Conservation (phyloP, 192 early-diverging fungal genomes). For the Spinellus fusiger region DNA sequence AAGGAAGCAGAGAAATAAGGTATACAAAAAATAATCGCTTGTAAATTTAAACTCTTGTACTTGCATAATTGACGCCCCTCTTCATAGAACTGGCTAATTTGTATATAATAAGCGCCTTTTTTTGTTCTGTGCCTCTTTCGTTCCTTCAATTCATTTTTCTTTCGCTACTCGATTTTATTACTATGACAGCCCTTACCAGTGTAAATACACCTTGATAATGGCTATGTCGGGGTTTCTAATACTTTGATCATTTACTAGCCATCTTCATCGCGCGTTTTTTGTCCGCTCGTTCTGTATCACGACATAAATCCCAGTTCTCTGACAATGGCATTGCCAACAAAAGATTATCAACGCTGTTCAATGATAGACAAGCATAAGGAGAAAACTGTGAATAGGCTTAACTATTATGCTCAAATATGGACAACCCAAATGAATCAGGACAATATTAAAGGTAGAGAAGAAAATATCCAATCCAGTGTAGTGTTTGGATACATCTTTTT, state of each 20-base stretch:
- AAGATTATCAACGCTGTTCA: constrained; percentile 1
- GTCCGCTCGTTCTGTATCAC: constrained; percentile 16
- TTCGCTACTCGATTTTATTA: neutral
- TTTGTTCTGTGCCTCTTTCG: neutral
- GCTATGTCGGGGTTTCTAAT: constrained; percentile 1
- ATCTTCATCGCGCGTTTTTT: constrained; percentile 10
- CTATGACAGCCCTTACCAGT: neutral
- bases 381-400: constrained; percentile 16
- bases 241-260: neutral
- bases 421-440: neutral
- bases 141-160: neutral
- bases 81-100: no score
- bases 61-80: no score
- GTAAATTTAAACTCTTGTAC: no score
- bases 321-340: neutral
- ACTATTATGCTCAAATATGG: constrained; percentile 21
- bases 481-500: no score
- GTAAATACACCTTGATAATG: neutral
- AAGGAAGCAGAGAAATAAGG: no score
- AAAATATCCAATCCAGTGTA: no score
- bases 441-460: neutral
- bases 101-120: neutral
- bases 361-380: constrained; percentile 13
- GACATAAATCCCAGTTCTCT: constrained; percentile 4
- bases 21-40: no score